These are phyloP conservation scores for Gossypium davidsonii DNA, from an alignment of 441 rosid genomes.

Conservation along the genomic window DNA sequence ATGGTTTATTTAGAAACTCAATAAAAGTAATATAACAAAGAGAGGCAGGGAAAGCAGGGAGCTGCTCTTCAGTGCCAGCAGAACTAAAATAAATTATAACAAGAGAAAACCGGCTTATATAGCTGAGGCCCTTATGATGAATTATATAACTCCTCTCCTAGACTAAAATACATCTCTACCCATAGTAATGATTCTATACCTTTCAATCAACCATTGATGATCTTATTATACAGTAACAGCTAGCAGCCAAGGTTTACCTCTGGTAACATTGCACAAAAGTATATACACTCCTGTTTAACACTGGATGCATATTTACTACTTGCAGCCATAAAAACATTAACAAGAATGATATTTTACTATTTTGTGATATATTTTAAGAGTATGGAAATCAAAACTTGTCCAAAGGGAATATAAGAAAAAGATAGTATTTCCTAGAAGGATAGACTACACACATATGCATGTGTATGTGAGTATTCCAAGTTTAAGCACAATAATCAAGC, in stretches of 20 bases:
- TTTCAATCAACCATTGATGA: background rate
- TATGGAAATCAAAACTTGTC: background rate
- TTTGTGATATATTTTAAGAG: background rate
- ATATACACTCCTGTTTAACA: background rate
- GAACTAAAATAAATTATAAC: background rate
- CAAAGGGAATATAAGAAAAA: background rate
- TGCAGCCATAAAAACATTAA: background rate
- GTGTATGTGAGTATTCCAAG: background rate
- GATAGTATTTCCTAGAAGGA: background rate
- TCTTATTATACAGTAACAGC: background rate
- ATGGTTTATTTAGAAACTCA: background rate
- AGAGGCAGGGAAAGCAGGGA: background rate
- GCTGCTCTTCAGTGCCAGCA: background rate
- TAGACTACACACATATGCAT: background rate
- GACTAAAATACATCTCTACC: background rate
- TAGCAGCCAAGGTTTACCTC: background rate
- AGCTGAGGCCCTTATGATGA: background rate
- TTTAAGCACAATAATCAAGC: background rate
- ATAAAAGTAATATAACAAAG: background rate
- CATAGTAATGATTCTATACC: background rate
- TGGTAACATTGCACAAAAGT: background rate
- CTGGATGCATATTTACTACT: background rate
- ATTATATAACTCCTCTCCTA: background rate
- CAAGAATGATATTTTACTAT: background rate
- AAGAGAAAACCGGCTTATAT: background rate